Conservation (phyloP, 2,329 filamentous ascomycete genomes). For the Coniella vitis region DNA sequence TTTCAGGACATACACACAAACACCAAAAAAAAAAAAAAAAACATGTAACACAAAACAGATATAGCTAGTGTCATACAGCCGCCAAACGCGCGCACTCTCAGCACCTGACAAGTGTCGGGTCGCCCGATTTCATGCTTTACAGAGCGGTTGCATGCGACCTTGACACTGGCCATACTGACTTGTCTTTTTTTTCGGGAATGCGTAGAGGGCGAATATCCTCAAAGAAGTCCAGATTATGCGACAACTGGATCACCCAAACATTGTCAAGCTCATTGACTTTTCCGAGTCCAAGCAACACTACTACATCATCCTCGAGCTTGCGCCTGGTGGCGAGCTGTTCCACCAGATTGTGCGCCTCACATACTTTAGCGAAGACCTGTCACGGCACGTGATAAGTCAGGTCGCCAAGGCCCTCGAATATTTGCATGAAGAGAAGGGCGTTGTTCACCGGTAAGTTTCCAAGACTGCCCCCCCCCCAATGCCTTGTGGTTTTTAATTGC, state of each 20-base stretch:
- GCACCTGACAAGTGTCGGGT: slow-evolving; percentile 17
- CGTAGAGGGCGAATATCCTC: slow-evolving; percentile 87
- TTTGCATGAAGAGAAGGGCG: slow-evolving; percentile 86
- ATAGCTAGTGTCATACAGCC: too few species aligned
- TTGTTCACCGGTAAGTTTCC: slow-evolving; percentile 96
- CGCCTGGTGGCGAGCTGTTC: slow-evolving; percentile 92
- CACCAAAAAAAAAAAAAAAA: not conserved
- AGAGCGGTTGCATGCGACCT: slow-evolving; percentile 5
- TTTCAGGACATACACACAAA: slow-evolving; percentile 14
- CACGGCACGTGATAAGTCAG: slow-evolving; percentile 87
- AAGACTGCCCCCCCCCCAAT: too few species aligned
- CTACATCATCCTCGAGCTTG: slow-evolving; percentile 93
- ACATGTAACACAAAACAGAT: not conserved
- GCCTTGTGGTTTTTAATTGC: not conserved
- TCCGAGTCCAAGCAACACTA: slow-evolving; percentile 92
- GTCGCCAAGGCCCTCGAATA: slow-evolving; percentile 94
- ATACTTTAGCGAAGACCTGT: slow-evolving; percentile 95
- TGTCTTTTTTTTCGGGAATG: slow-evolving; percentile 12
- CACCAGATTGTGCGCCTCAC: slow-evolving; percentile 97
- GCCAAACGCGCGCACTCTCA: slow-evolving; percentile 3
- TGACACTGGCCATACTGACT: slow-evolving; percentile 21
- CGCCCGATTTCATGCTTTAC: not conserved
- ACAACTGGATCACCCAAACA: slow-evolving; percentile 91
- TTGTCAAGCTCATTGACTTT: slow-evolving; percentile 89
- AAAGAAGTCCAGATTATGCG: slow-evolving; percentile 99